Evolutionary conservation across 441 rosid genomes (phyloP).

Genomic region (Francoa sonchifolia): DNA sequence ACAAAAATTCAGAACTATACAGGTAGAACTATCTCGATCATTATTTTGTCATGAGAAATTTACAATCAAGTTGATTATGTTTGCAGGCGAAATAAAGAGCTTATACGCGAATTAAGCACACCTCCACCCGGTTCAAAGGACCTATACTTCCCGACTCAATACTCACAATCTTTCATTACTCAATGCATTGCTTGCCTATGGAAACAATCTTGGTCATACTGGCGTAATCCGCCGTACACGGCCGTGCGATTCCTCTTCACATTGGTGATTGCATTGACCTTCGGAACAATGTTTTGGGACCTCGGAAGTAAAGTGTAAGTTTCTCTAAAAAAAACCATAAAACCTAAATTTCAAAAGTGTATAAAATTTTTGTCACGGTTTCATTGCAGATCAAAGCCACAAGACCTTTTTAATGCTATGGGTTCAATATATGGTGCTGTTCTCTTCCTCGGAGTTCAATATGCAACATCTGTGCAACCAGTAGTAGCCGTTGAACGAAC

Average conservation of each 20-base stretch:
- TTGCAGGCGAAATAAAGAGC: conserved; percentile 42
- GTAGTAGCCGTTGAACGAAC: conserved; percentile 67
- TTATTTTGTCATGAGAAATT: not conserved
- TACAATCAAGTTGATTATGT: not conserved
- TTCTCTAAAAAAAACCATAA: not conserved
- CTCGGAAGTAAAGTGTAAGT: conserved; percentile 39
- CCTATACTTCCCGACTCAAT: conserved; percentile 32
- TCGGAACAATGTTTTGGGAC: conserved; percentile 55
- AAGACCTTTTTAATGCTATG: conserved; percentile 63
- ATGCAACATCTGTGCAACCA: conserved; percentile 50
- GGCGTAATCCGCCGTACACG: conserved; percentile 48
- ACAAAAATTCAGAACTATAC: conserved; percentile 20
- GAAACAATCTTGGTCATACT: conserved; percentile 51
- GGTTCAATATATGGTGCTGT: conserved; percentile 74
- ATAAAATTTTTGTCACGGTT: not conserved
- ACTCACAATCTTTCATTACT: conserved; percentile 30
- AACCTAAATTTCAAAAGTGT: not conserved
- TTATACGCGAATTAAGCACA: conserved; percentile 37
- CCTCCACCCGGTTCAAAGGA: conserved; percentile 33
- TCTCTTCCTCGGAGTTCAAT: conserved; percentile 54
- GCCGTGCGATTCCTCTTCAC: conserved; percentile 42
- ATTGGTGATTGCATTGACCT: conserved; percentile 33
- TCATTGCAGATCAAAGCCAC: conserved; percentile 25
- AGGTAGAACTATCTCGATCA: conserved; percentile 11
- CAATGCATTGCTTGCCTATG: conserved; percentile 51